A percentile compares a stretch with the other conserved stretches of the same genome.
Conservation (phyloP, 2,329 filamentous ascomycete genomes). For the Ophiostoma sp. region DNA sequence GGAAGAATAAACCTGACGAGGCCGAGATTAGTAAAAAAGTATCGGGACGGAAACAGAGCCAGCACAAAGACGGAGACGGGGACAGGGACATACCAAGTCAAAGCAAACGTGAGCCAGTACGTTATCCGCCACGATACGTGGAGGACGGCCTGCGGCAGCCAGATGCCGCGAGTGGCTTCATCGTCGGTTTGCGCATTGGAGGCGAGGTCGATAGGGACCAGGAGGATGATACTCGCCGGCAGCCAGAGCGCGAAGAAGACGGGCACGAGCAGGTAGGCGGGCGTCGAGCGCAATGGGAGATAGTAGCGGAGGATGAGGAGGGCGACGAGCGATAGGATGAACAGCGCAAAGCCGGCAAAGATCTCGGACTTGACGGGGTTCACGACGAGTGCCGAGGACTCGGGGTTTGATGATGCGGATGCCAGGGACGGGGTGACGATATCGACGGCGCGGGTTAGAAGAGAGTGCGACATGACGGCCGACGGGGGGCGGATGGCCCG, state of each 20-base stretch:
- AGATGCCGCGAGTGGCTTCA: slow-evolving; percentile 70
- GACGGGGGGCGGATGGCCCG: slow-evolving; percentile 16
- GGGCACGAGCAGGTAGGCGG: slow-evolving; percentile 80
- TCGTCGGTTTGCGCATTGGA: slow-evolving; percentile 72
- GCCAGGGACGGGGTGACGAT: background rate
- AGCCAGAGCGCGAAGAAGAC: slow-evolving; percentile 95
- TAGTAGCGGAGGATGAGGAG: slow-evolving; percentile 84
- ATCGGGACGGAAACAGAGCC: background rate
- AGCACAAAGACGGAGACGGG: slow-evolving; percentile 37
- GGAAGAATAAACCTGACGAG: slow-evolving; percentile 64
- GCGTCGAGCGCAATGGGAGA: slow-evolving; percentile 82
- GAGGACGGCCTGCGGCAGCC: slow-evolving; percentile 72
- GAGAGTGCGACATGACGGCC: slow-evolving; percentile 21
- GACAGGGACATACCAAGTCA: slow-evolving; percentile 62
- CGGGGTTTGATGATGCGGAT: slow-evolving; percentile 1
- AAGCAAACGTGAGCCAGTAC: slow-evolving; percentile 92
- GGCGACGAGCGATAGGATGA: slow-evolving; percentile 68
- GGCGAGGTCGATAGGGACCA: slow-evolving; percentile 93
- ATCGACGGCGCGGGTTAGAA: slow-evolving; percentile 19
- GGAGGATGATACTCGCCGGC: slow-evolving; percentile 80
- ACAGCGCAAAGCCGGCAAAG: slow-evolving; percentile 67
- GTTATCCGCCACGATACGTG: slow-evolving; percentile 89
- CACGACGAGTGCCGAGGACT: background rate
- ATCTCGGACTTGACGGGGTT: slow-evolving; percentile 68
- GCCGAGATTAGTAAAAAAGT: slow-evolving; percentile 42